phyloP scores from a whole-genome alignment of 2,329 filamentous ascomycete species.

The Mollisia scopiformis region DNA sequence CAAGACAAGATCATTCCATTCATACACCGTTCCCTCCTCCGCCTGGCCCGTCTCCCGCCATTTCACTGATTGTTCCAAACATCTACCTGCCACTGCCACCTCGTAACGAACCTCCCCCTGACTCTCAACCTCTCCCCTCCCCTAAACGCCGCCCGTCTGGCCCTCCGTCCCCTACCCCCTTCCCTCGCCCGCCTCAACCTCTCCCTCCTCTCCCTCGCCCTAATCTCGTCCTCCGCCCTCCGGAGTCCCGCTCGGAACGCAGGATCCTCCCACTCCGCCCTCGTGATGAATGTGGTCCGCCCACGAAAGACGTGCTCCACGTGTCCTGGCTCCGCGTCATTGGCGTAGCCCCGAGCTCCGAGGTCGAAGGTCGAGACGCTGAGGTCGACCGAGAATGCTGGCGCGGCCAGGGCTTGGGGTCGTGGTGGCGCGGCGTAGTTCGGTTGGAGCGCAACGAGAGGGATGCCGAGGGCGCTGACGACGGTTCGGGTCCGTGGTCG shows the following conservation, averaged over 20 bases:
- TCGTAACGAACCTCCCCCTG: neutral
- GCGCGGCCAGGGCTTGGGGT: neutral
- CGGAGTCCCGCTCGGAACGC: neutral
- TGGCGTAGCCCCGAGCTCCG: neutral
- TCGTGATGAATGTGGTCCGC: neutral
- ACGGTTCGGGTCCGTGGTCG: neutral
- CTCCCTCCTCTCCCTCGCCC: neutral
- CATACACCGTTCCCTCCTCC: neutral
- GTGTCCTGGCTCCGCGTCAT: neutral
- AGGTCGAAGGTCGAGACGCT: neutral
- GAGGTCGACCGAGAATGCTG: neutral
- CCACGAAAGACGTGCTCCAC: neutral
- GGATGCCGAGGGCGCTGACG: neutral
- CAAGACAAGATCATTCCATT: neutral
- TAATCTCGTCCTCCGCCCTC: neutral
- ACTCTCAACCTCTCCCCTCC: neutral
- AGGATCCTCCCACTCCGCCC: neutral
- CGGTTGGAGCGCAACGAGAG: neutral
- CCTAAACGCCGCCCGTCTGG: neutral
- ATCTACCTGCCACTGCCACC: neutral
- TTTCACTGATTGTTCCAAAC: neutral
- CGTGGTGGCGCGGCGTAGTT: neutral
- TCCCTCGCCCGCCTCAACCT: neutral
- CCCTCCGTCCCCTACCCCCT: neutral
- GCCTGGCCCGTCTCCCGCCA: neutral